Evolutionary conservation across 1,139 yeast genomes (phyloP).

Genomic region (Yamadazyma atlantica): DNA sequence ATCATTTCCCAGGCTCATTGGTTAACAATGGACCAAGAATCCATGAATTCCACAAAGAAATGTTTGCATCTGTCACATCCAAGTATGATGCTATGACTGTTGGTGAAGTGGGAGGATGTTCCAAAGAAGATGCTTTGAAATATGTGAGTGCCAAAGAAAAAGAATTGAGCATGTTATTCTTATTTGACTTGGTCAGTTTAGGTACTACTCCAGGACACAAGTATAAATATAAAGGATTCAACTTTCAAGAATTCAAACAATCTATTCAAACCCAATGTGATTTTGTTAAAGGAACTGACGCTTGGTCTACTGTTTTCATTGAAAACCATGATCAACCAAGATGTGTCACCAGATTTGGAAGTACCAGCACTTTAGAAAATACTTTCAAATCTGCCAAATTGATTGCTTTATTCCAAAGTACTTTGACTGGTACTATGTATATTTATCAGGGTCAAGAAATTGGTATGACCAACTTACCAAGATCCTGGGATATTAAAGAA

Average conservation of each 20-base stretch:
- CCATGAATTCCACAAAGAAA: conserved; percentile 57
- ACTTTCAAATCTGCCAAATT: conserved; percentile 46
- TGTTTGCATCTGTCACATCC: conserved; percentile 43
- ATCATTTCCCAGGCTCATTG: conserved; percentile 35
- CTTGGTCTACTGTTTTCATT: conserved; percentile 58
- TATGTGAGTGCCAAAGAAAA: conserved; percentile 49
- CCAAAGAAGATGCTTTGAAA: conserved; percentile 42
- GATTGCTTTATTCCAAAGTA: conserved; percentile 44
- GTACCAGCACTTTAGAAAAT: conserved; percentile 26
- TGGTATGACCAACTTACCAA: conserved; percentile 50
- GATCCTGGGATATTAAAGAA: conserved; percentile 48
- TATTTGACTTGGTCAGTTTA: conserved; percentile 46
- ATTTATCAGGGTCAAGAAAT: conserved; percentile 64
- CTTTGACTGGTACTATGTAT: conserved; percentile 57
- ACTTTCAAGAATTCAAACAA: conserved; percentile 42
- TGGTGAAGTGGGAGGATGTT: conserved; percentile 51
- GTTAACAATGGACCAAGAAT: conserved; percentile 51
- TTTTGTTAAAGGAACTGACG: conserved; percentile 50
- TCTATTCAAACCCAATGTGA: conserved; percentile 24
- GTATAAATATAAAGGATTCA: conserved; percentile 33
- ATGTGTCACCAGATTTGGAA: conserved; percentile 50
- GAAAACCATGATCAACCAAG: conserved; percentile 65
- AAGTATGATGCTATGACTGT: conserved; percentile 57
- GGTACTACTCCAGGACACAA: conserved; percentile 38
- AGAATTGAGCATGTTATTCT: conserved; percentile 54